A percentile compares a stretch with the other conserved stretches of the same genome.
phyloP scores from a whole-genome alignment of 2,329 filamentous ascomycete genomes.

The Venturia asperata region DNA sequence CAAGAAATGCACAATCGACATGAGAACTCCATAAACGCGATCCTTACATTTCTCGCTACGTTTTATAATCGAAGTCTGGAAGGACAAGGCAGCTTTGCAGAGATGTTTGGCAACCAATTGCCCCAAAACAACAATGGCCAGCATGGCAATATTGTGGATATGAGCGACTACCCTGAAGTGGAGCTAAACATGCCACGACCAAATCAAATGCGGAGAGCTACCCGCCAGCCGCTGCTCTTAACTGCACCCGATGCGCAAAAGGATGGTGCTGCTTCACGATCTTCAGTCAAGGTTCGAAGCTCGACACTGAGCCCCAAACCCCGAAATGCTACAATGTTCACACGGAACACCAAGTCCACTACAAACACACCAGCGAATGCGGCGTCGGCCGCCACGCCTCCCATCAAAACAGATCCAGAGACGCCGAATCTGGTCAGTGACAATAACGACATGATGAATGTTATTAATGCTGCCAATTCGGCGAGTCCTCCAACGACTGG shows the following conservation, averaged over 20 bases:
- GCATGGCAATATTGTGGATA: slow-evolving; percentile 55
- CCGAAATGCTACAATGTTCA: slow-evolving; percentile 11
- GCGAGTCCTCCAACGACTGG: slow-evolving; percentile 27
- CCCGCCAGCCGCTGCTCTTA: slow-evolving; percentile 19
- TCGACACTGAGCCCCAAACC: slow-evolving; percentile 15
- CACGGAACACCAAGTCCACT: slow-evolving; percentile 9
- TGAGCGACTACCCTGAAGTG: slow-evolving; percentile 47
- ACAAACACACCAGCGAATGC: background rate
- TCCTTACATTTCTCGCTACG: slow-evolving; percentile 90
- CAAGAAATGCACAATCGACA: slow-evolving; percentile 92
- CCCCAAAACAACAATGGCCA: slow-evolving; percentile 47
- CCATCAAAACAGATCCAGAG: slow-evolving; percentile 36
- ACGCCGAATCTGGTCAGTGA: slow-evolving; percentile 34
- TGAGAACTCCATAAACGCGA: slow-evolving; percentile 98
- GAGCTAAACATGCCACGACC: slow-evolving; percentile 22
- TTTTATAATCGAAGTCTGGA: slow-evolving; percentile 93
- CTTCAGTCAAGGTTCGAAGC: slow-evolving; percentile 1
- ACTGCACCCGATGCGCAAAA: slow-evolving; percentile 18
- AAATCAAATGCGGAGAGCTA: slow-evolving; percentile 11
- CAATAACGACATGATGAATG: slow-evolving; percentile 44
- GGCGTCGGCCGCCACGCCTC: slow-evolving; percentile 24
- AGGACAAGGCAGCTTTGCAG: slow-evolving; percentile 74
- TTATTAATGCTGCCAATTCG: slow-evolving; percentile 42
- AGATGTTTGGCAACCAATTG: slow-evolving; percentile 73
- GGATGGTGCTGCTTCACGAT: slow-evolving; percentile 1